These are phyloP conservation scores for Neofusicoccum umdonicola DNA, from an alignment of 2,329 filamentous ascomycete species.

Conservation along the genomic window DNA sequence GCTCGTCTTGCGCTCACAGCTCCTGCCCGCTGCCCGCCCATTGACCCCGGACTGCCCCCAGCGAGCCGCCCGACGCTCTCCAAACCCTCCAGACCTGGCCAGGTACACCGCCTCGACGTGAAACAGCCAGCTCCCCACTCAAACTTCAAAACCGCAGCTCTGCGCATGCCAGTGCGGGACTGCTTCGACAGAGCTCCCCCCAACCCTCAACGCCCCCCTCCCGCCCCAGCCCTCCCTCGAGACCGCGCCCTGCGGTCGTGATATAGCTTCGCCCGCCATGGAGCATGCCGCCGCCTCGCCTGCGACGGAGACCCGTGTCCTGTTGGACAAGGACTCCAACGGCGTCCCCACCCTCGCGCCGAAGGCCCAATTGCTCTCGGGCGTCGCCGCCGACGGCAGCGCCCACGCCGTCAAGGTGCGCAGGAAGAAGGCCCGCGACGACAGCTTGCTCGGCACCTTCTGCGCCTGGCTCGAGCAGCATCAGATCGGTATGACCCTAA, in stretches of 20 bases:
- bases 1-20: neutral
- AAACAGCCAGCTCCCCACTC: constrained; percentile 17
- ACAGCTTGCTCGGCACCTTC: constrained; percentile 60
- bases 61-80: neutral
- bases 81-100: neutral
- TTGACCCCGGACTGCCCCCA: neutral
- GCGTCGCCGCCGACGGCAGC: constrained; percentile 6
- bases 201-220: neutral
- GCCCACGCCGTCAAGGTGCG: constrained; percentile 48
- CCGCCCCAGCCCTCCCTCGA: neutral
- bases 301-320: constrained; percentile 11
- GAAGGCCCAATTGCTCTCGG: constrained; percentile 2
- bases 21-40: neutral
- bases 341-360: neutral
- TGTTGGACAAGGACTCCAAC: constrained; percentile 12
- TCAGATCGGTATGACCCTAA: constrained; percentile 66
- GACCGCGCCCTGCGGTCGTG: constrained; percentile 3
- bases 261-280: constrained; percentile 11
- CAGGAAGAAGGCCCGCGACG: constrained; percentile 61
- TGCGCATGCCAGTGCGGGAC: constrained; percentile 9
- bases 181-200: constrained; percentile 3
- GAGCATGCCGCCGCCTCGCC: constrained; percentile 11
- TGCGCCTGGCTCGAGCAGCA: constrained; percentile 72
- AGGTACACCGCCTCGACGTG: constrained; percentile 17
- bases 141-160: constrained; percentile 11